phyloP scores from a whole-genome alignment of 2,329 filamentous ascomycete genomes.

The Metarhizium robertsii region DNA sequence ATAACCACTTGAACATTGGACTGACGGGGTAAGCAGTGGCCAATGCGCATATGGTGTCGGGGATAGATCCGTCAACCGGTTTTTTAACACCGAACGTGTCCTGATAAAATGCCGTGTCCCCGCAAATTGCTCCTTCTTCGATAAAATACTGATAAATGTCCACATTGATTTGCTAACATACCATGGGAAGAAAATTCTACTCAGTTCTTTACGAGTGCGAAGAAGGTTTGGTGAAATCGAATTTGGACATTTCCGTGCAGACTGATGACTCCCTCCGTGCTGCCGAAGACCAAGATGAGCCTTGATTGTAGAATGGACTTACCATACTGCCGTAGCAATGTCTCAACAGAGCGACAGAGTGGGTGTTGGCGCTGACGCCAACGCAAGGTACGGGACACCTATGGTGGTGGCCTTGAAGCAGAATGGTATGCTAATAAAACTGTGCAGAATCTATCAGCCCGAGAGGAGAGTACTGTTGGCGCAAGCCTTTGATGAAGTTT shows the following conservation, averaged over 20 bases:
- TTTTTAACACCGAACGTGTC: too few species aligned
- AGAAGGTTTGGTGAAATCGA: not conserved
- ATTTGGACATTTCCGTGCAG: not conserved
- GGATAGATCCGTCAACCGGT: too few species aligned
- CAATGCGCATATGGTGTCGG: too few species aligned
- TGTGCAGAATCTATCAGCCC: not conserved
- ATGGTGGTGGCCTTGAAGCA: not conserved
- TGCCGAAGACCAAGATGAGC: not conserved
- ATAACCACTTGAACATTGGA: too few species aligned
- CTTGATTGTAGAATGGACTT: not conserved
- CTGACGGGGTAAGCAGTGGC: too few species aligned
- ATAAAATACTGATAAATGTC: too few species aligned
- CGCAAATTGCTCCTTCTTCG: too few species aligned
- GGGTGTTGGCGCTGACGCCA: not conserved
- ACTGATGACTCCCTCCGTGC: not conserved
- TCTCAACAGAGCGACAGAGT: not conserved
- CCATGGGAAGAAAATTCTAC: not conserved
- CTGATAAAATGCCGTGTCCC: too few species aligned
- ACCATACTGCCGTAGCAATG: not conserved
- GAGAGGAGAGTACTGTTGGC: not conserved
- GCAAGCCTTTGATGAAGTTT: not conserved
- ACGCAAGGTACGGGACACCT: not conserved
- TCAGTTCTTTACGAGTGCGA: not conserved
- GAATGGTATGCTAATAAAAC: not conserved
- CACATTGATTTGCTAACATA: too few species aligned